phyloP scores from a whole-genome alignment of 164 flowering plant species.

The Liquidambar formosana region DNA sequence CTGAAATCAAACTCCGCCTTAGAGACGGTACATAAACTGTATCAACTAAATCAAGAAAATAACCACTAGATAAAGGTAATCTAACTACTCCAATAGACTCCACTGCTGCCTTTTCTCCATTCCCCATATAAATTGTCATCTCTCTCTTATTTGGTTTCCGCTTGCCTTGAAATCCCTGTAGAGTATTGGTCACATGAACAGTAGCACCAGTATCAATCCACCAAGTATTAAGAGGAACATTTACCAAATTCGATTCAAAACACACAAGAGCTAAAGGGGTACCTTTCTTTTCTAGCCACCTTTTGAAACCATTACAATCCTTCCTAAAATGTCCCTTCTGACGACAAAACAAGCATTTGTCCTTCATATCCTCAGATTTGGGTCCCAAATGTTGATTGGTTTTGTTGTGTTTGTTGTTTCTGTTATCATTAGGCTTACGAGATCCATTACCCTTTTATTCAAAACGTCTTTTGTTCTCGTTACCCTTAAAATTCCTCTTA shows the following conservation, averaged over 20 bases:
- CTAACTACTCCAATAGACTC: not conserved
- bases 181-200: not conserved
- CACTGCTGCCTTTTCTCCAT: not conserved
- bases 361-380: no score
- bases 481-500: no score
- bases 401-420: not conserved
- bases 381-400: no score
- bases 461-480: no score
- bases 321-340: not conserved
- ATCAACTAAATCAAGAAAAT: conserved; percentile 1
- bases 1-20: not conserved
- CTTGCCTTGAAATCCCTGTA: not conserved
- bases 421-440: no score
- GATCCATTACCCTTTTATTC: no score
- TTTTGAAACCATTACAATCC: not conserved
- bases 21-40: conserved; percentile 3
- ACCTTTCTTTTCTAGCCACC: not conserved
- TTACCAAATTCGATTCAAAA: not conserved
- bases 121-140: not conserved
- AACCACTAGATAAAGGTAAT: not conserved
- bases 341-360: not conserved
- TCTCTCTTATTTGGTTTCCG: conserved; percentile 4
- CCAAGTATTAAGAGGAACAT: not conserved
- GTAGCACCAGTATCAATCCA: not conserved
- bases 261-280: not conserved